Evolutionary conservation across 2,329 filamentous ascomycete genomes (phyloP).

Genomic region (Sporothrix humicola): DNA sequence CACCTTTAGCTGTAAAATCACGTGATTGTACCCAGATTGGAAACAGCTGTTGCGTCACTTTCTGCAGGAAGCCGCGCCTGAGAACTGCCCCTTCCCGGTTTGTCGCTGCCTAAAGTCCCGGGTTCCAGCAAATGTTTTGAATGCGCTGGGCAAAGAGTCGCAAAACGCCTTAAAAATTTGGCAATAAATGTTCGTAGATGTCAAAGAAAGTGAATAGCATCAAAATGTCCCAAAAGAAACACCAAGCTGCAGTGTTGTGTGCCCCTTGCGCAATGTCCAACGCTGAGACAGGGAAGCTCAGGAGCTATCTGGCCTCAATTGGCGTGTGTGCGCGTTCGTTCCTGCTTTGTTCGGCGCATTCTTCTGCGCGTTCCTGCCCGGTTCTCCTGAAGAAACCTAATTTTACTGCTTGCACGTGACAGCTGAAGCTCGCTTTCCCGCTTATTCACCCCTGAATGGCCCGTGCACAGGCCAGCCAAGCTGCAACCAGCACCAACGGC

Average conservation of each 20-base stretch:
- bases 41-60: constrained; percentile 27
- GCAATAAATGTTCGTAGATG: not conserved
- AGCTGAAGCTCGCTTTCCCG: constrained; percentile 16
- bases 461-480: constrained; percentile 35
- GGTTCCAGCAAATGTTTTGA: constrained; percentile 18
- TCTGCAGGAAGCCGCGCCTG: constrained; percentile 7
- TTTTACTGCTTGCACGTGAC: constrained; percentile 35
- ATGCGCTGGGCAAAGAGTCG: constrained; percentile 17
- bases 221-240: not conserved
- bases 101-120: constrained; percentile 30
- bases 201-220: not conserved
- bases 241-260: constrained; percentile 3
- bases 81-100: constrained; percentile 6
- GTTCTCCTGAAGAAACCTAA: constrained; percentile 24
- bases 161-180: not conserved
- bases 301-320: constrained; percentile 28
- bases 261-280: not conserved
- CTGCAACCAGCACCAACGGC: constrained; percentile 31
- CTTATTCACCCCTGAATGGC: constrained; percentile 37
- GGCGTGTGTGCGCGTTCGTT: constrained; percentile 14
- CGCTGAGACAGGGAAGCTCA: constrained; percentile 18
- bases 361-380: constrained; percentile 26
- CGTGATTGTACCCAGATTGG: not conserved
- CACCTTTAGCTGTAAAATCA: not conserved
- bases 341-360: constrained; percentile 13